Percentiles rank a stretch among this genome's conserved stretches.
Evolutionary conservation across 176 grass and related monocot genomes (phyloP).

Genomic region (Lolium perenne): DNA sequence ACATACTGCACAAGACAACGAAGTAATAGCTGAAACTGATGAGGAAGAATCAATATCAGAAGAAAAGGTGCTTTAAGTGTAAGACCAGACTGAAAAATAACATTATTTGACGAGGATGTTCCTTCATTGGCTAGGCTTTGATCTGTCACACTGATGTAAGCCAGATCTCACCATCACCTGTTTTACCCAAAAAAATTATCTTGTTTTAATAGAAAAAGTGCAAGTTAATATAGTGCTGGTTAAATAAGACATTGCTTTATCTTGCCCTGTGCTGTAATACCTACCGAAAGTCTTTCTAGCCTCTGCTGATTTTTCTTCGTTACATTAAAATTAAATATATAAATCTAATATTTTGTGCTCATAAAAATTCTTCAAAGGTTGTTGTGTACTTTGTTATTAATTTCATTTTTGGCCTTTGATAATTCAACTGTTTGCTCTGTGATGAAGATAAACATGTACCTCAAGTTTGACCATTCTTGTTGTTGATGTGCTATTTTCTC

Average conservation of each 20-base stretch:
- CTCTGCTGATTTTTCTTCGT: background rate
- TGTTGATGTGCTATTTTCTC: background rate
- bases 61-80: conserved; percentile 3
- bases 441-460: background rate
- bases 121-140: conserved; percentile 27
- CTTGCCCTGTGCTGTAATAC: background rate
- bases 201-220: background rate
- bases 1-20: background rate
- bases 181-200: no score
- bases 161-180: background rate
- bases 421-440: conserved; percentile 7
- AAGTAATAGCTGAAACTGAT: background rate
- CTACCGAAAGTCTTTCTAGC: background rate
- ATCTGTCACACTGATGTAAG: background rate
- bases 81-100: background rate
- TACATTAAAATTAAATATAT: no score
- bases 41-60: conserved; percentile 13
- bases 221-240: no score
- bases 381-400: background rate
- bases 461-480: background rate
- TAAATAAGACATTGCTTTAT: no score
- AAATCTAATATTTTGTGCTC: background rate
- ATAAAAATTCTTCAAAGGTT: background rate
- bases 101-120: conserved; percentile 12
- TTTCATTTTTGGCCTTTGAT: conserved; percentile 5